Percentiles rank a stretch among this genome's conserved stretches.
Evolutionary conservation across 1,284 basidiomycete species (phyloP).

Genomic region (Clitocybe nebularis): DNA sequence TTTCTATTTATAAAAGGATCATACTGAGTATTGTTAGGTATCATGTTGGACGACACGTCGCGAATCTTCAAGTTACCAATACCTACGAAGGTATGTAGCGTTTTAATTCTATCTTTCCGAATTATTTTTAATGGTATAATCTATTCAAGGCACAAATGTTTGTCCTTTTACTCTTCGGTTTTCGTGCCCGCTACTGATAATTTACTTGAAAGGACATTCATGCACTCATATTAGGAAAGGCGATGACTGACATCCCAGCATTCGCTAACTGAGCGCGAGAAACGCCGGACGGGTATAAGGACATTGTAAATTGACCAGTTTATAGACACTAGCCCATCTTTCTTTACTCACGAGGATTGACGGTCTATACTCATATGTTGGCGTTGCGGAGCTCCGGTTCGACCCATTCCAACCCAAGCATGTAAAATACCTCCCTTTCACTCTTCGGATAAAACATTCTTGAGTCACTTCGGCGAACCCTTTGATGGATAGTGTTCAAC

Average conservation of each 20-base stretch:
- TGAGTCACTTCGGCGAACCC: constrained; percentile 61
- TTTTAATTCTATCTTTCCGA: constrained; percentile 2
- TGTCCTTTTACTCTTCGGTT: constrained; percentile 16
- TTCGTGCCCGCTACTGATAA: not conserved
- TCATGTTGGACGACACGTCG: constrained; percentile 86
- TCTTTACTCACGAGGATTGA: constrained; percentile 2
- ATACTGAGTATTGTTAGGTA: constrained; percentile 47
- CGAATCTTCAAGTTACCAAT: constrained; percentile 88
- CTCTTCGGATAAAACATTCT: constrained; percentile 53
- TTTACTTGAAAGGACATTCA: constrained; percentile 64
- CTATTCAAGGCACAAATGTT: constrained; percentile 47
- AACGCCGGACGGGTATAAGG: too few relatives aligned
- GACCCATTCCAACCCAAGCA: constrained; percentile 66
- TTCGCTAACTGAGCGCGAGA: constrained; percentile 53
- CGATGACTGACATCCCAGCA: constrained; percentile 83
- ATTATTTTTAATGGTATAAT: constrained; percentile 8
- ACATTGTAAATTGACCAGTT: too few relatives aligned
- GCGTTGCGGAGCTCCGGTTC: constrained; percentile 69
- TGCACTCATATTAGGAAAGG: constrained; percentile 86
- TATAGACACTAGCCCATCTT: too few relatives aligned
- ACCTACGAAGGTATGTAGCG: constrained; percentile 77
- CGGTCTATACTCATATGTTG: constrained; percentile 39
- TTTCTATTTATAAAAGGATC: constrained; percentile 1
- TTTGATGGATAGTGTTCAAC: constrained; percentile 21
- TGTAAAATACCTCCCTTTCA: constrained; percentile 67